Percentiles rank a stretch among this genome's conserved stretches.
These are phyloP conservation scores for Starmerella apicola DNA, from an alignment of 805 yeast species.

Conservation along the genomic window DNA sequence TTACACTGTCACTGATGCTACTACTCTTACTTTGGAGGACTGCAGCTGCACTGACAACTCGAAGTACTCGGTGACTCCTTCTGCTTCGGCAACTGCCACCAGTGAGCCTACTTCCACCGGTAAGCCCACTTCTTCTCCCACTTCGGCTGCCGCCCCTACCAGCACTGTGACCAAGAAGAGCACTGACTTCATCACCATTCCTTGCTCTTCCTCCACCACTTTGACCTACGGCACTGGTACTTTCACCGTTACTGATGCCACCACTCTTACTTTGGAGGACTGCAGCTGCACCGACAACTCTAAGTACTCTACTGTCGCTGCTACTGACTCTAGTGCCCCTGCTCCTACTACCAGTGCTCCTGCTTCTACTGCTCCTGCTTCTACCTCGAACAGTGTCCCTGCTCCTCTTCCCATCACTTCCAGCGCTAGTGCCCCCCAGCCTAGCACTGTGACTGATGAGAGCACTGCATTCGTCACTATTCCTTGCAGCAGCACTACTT, in stretches of 20 bases:
- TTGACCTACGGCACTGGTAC: slow-evolving; percentile 30
- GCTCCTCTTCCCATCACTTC: background rate
- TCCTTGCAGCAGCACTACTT: slow-evolving; percentile 15
- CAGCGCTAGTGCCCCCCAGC: slow-evolving; percentile 36
- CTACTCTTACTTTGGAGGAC: slow-evolving; percentile 34
- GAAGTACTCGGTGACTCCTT: slow-evolving; percentile 28
- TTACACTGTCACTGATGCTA: slow-evolving; percentile 23
- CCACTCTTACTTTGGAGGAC: slow-evolving; percentile 34
- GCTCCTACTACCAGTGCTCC: background rate
- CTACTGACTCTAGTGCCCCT: slow-evolving; percentile 6
- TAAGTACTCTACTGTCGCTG: slow-evolving; percentile 39
- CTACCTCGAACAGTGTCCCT: background rate
- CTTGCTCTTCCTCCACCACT: slow-evolving; percentile 21
- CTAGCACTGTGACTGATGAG: slow-evolving; percentile 15
- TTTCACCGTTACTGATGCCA: slow-evolving; percentile 23
- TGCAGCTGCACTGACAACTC: slow-evolving; percentile 56
- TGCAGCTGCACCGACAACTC: slow-evolving; percentile 55
- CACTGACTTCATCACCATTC: slow-evolving; percentile 18
- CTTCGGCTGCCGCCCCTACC: background rate
- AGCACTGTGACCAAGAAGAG: slow-evolving; percentile 10
- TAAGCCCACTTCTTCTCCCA: background rate
- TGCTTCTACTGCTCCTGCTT: background rate
- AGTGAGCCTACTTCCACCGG: background rate
- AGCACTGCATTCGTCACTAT: slow-evolving; percentile 13
- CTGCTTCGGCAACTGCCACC: slow-evolving; percentile 2